These are phyloP conservation scores for Syncephalastrum monosporum DNA, from an alignment of 371 early-diverging fungal species.

Conservation along the genomic window DNA sequence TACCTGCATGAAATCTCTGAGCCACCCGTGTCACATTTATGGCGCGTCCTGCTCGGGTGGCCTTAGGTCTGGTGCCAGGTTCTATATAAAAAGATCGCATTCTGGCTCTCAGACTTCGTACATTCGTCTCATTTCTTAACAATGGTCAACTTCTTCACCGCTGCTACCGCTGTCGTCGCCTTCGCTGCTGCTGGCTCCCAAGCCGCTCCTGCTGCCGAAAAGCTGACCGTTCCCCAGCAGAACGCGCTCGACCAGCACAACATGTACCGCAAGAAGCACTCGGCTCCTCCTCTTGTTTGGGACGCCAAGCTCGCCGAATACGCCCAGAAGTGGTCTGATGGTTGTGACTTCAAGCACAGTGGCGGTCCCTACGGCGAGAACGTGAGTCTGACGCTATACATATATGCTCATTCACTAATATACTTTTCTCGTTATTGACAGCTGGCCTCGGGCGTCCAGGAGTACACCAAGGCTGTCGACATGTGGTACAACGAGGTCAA, in stretches of 20 bases:
- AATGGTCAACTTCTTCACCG: constrained; percentile 2
- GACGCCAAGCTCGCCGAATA: constrained; percentile 31
- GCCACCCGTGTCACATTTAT: no score
- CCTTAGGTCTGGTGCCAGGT: no score
- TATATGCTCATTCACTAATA: no score
- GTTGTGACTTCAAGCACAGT: constrained; percentile 42
- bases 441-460: constrained; percentile 37
- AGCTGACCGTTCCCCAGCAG: constrained; percentile 24
- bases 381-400: constrained; percentile 23
- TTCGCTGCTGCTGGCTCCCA: constrained; percentile 6
- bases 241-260: constrained; percentile 32
- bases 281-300: constrained; percentile 41
- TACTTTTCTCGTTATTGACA: constrained; percentile 13
- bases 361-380: constrained; percentile 46
- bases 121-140: no score
- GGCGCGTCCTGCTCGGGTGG: no score
- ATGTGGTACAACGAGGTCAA: constrained; percentile 51
- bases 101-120: no score
- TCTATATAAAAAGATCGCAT: no score
- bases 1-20: no score
- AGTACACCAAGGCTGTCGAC: constrained; percentile 26
- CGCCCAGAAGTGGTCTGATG: constrained; percentile 44
- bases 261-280: constrained; percentile 37
- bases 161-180: constrained; percentile 10
- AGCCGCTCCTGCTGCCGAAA: constrained; percentile 15